These are phyloP conservation scores for Trypanosoma congolense DNA, from an alignment of 208 protist genomes.

Conservation along the genomic window DNA sequence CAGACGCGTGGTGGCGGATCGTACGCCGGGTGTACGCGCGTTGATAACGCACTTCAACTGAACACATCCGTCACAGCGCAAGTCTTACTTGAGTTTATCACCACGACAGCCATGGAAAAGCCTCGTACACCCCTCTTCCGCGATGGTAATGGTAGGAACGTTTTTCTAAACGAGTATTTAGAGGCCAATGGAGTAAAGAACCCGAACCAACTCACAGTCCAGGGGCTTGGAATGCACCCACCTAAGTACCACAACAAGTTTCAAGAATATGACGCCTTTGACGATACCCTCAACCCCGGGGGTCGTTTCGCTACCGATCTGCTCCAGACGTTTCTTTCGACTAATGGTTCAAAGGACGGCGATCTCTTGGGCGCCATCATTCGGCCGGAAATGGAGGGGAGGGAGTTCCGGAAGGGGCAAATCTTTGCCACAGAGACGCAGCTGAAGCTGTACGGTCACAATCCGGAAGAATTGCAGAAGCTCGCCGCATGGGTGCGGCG, in stretches of 20 bases:
- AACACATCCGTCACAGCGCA: slow-evolving; percentile 59
- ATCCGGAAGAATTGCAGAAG: slow-evolving; percentile 54
- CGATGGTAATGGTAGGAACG: slow-evolving; percentile 20
- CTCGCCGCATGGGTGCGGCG: slow-evolving; percentile 75
- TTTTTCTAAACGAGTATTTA: slow-evolving; percentile 65
- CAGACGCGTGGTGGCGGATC: slow-evolving; percentile 53
- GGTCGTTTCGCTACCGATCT: slow-evolving; percentile 62
- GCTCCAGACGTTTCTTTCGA: slow-evolving; percentile 73
- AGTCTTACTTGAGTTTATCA: slow-evolving; percentile 70
- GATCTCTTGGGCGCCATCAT: slow-evolving; percentile 79
- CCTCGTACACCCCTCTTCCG: slow-evolving; percentile 59
- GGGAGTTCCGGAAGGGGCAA: slow-evolving; percentile 61
- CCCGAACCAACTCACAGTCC: slow-evolving; percentile 71
- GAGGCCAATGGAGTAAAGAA: slow-evolving; percentile 47
- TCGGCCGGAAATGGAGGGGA: slow-evolving; percentile 68
- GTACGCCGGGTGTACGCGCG: slow-evolving; percentile 57
- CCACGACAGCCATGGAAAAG: slow-evolving; percentile 51
- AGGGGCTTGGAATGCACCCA: slow-evolving; percentile 85
- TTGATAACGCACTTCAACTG: slow-evolving; percentile 70
- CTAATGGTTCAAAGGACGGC: slow-evolving; percentile 59
- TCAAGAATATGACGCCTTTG: slow-evolving; percentile 75
- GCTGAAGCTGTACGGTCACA: slow-evolving; percentile 65
- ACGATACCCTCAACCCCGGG: slow-evolving; percentile 63
- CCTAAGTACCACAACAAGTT: slow-evolving; percentile 81
- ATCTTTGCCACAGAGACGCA: slow-evolving; percentile 67